Evolutionary conservation across 208 protist species (phyloP).

Genomic region (Leishmania braziliensis): DNA sequence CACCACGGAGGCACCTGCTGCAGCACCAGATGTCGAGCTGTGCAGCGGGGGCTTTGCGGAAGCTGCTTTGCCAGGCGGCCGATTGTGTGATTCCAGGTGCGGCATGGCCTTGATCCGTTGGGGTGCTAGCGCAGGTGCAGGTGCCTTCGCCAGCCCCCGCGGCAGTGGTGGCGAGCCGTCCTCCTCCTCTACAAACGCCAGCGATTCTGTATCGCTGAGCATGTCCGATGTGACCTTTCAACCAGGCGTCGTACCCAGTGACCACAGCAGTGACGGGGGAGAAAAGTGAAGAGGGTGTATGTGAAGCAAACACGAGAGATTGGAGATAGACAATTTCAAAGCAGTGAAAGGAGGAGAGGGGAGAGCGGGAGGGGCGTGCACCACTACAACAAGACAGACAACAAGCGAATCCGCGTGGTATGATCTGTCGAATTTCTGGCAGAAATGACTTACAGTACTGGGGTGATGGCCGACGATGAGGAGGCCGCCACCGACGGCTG

Average conservation of each 20-base stretch:
- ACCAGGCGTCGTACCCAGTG: neutral
- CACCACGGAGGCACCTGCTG: neutral
- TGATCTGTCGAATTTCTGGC: neutral
- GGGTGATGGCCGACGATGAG: neutral
- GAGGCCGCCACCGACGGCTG: neutral
- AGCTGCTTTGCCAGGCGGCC: neutral
- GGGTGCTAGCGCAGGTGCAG: neutral
- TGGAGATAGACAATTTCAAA: neutral
- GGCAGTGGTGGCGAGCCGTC: neutral
- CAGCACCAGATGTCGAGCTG: neutral
- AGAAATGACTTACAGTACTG: neutral
- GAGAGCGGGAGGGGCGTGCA: neutral
- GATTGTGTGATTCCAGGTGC: constrained; percentile 3
- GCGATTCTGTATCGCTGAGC: constrained; percentile 57
- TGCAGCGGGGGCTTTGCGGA: constrained; percentile 21
- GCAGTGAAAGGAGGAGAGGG: neutral
- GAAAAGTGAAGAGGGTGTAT: neutral
- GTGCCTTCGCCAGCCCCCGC: neutral
- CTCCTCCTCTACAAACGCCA: constrained; percentile 54
- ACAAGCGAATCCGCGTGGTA: neutral
- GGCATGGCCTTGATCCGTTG: constrained; percentile 17
- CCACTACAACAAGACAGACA: neutral
- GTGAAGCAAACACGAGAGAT: neutral
- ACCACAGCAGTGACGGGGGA: neutral
- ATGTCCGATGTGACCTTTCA: neutral